These are phyloP conservation scores for Saccharomyces hybrid DNA, from an alignment of 1,139 yeast genomes.

Conservation along the genomic window DNA sequence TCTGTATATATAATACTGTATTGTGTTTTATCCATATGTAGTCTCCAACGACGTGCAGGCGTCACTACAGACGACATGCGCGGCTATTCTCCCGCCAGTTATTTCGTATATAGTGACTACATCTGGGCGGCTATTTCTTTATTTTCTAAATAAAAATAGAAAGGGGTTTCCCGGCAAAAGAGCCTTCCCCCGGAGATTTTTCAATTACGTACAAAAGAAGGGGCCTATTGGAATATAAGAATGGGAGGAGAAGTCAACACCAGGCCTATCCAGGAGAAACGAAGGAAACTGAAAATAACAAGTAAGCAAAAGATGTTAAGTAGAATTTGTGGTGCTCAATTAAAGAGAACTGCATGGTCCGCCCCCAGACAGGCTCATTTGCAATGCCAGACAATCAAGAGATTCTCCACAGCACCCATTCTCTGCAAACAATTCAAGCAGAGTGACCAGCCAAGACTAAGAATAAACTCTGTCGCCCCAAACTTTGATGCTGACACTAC, in stretches of 20 bases:
- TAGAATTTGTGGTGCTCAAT: not conserved
- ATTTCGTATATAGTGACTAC: not conserved
- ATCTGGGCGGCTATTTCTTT: not conserved
- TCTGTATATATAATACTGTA: too few species aligned
- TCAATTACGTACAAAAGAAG: not conserved
- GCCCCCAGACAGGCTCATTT: not conserved
- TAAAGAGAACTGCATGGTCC: not conserved
- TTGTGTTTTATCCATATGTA: not conserved
- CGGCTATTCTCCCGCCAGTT: not conserved
- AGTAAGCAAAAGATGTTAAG: not conserved
- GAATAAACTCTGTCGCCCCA: conserved; percentile 67
- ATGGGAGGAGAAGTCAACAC: not conserved
- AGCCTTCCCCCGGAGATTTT: not conserved
- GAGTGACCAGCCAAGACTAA: conserved; percentile 61
- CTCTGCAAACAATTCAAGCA: conserved; percentile 42
- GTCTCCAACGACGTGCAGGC: not conserved
- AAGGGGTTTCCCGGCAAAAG: not conserved
- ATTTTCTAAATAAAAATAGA: not conserved
- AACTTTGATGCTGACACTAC: conserved; percentile 76
- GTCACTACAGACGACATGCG: not conserved
- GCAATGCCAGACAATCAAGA: conserved; percentile 10
- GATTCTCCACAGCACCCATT: conserved; percentile 17
- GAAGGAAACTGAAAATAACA: not conserved
- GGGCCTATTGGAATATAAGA: not conserved
- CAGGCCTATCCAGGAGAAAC: not conserved